These are phyloP conservation scores for Populus alba DNA, from an alignment of 345 rosid genomes.

Conservation along the genomic window DNA sequence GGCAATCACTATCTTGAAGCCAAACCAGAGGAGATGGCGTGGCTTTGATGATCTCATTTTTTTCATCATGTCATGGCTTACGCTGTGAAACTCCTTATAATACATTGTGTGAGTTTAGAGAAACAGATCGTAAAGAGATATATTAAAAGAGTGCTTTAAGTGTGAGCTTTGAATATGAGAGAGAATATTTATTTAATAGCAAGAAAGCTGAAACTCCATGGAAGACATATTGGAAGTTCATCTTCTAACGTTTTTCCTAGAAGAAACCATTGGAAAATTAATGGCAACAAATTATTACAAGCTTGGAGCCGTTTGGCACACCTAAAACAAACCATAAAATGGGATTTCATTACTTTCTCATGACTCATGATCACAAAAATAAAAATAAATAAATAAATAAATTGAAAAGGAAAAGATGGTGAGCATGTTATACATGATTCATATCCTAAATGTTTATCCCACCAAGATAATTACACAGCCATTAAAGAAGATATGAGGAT, in stretches of 20 bases:
- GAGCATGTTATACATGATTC: too few relatives aligned
- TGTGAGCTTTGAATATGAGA: neutral
- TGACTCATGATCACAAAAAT: too few relatives aligned
- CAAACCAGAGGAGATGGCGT: neutral
- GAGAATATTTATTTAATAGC: neutral
- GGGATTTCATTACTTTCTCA: too few relatives aligned
- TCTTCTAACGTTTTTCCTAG: too few relatives aligned
- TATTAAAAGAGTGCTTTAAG: neutral
- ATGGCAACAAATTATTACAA: neutral
- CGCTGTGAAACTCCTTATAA: neutral
- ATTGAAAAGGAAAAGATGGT: too few relatives aligned
- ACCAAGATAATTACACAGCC: too few relatives aligned
- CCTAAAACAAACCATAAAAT: neutral
- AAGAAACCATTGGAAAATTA: neutral
- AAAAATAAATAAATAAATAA: too few relatives aligned
- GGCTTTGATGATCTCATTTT: neutral
- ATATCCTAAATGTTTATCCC: too few relatives aligned
- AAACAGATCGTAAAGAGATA: neutral
- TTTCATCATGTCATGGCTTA: neutral
- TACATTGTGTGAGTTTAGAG: neutral
- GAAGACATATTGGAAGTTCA: neutral
- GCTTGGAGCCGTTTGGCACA: too few relatives aligned
- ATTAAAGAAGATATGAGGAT: too few relatives aligned
- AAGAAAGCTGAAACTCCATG: neutral
- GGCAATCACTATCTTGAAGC: neutral